Evolutionary conservation across 2,329 filamentous ascomycete genomes (phyloP).

Genomic region (Fusarium piperis): DNA sequence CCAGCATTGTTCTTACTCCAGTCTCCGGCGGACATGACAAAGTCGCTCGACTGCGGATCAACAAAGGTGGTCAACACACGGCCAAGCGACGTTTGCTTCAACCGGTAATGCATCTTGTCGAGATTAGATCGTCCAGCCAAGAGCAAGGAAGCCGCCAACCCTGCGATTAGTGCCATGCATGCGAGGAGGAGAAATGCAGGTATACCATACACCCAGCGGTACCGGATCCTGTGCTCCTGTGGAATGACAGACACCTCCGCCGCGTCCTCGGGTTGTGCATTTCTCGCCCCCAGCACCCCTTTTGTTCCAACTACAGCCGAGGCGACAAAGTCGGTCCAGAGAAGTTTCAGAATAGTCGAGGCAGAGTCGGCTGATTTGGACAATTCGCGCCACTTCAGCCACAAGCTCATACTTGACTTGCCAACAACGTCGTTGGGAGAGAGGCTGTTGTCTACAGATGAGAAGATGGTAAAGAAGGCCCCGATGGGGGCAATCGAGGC

Average conservation of each 20-base stretch:
- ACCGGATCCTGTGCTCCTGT: constrained; percentile 15
- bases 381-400: constrained; percentile 8
- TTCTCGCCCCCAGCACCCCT: constrained; percentile 21
- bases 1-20: constrained; percentile 10
- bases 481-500: constrained; percentile 3
- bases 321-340: constrained; percentile 22
- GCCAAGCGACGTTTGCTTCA: constrained; percentile 21
- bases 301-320: constrained; percentile 29
- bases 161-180: neutral
- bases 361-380: neutral
- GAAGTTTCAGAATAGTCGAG: constrained; percentile 5
- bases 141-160: neutral
- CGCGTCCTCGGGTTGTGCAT: constrained; percentile 7
- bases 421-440: neutral
- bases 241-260: constrained; percentile 2
- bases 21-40: neutral
- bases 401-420: constrained; percentile 6
- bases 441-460: neutral
- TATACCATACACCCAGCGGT: constrained; percentile 23
- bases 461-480: neutral
- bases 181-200: constrained; percentile 21
- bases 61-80: constrained; percentile 15
- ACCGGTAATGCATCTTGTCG: neutral
- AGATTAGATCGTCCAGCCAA: constrained; percentile 9
- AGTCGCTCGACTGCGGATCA: constrained; percentile 3